Percentiles rank a stretch among this genome's conserved stretches.
phyloP scores from a whole-genome alignment of 1,284 basidiomycete species.

The Trichosporon sp. region DNA sequence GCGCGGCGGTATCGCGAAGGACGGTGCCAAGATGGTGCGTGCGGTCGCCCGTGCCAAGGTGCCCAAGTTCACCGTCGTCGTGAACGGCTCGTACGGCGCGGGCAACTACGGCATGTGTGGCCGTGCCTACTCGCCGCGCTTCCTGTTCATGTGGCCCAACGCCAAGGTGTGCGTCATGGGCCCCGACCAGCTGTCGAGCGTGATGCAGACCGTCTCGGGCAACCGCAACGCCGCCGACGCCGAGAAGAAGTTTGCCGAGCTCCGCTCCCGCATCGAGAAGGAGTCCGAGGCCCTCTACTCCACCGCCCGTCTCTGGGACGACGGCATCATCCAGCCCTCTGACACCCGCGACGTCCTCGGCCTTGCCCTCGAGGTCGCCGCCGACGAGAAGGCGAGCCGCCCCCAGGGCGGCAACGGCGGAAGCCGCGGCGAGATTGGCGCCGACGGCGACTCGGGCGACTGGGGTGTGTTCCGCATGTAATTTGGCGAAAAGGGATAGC shows the following conservation, averaged over 20 bases:
- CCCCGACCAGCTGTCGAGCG: constrained; percentile 81
- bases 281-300: constrained; percentile 84
- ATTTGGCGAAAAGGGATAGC: constrained; percentile 14
- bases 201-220: constrained; percentile 72
- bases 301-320: constrained; percentile 87
- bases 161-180: constrained; percentile 97
- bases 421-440: constrained; percentile 54
- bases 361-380: constrained; percentile 71
- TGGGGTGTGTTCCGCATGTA: constrained; percentile 91
- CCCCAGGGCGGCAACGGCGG: constrained; percentile 37
- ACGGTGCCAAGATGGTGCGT: constrained; percentile 96
- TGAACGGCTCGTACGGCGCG: constrained; percentile 86
- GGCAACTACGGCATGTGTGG: constrained; percentile 95
- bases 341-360: constrained; percentile 86
- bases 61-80: constrained; percentile 86
- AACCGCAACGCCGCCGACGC: constrained; percentile 27
- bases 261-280: constrained; percentile 76
- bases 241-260: constrained; percentile 38
- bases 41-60: constrained; percentile 92
- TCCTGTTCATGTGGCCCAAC: constrained; percentile 98
- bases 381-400: constrained; percentile 49
- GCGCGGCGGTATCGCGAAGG: constrained; percentile 91
- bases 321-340: constrained; percentile 86
- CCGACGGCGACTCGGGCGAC: constrained; percentile 68
- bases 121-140: constrained; percentile 83